These are phyloP conservation scores for Acidomyces sp. DNA, from an alignment of 495 filamentous ascomycete genomes.

Conservation along the genomic window DNA sequence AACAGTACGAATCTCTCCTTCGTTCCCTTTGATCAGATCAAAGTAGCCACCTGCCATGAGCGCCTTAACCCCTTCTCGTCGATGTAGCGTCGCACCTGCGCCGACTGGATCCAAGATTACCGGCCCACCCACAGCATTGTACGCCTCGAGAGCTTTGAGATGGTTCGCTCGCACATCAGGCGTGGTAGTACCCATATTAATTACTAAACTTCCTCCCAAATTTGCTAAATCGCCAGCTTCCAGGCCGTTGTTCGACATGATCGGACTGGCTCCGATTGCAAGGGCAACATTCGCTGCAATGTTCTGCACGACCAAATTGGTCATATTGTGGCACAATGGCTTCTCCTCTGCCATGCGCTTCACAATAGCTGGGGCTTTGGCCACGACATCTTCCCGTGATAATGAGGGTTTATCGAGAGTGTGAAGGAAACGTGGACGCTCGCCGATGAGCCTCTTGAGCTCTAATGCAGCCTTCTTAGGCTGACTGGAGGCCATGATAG, in stretches of 20 bases:
- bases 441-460: slow-evolving; percentile 39
- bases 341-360: slow-evolving; percentile 43
- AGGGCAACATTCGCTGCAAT: slow-evolving; percentile 84
- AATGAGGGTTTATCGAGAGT: slow-evolving; percentile 5
- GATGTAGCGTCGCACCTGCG: slow-evolving; percentile 64
- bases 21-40: slow-evolving; percentile 89
- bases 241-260: slow-evolving; percentile 79
- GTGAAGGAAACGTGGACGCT: slow-evolving; percentile 36
- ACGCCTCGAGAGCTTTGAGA: slow-evolving; percentile 51
- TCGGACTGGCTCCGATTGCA: slow-evolving; percentile 73
- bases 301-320: slow-evolving; percentile 85
- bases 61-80: slow-evolving; percentile 54
- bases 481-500: slow-evolving; percentile 60
- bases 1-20: slow-evolving; percentile 72
- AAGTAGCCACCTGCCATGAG: slow-evolving; percentile 68
- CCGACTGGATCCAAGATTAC: slow-evolving; percentile 88
- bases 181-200: slow-evolving; percentile 90
- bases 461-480: slow-evolving; percentile 46
- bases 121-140: slow-evolving; percentile 61
- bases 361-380: slow-evolving; percentile 42
- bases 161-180: slow-evolving; percentile 59
- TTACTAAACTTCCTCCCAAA: slow-evolving; percentile 56
- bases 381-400: slow-evolving; percentile 30
- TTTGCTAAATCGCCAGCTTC: slow-evolving; percentile 68
- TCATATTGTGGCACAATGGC: slow-evolving; percentile 92